phyloP scores from a whole-genome alignment of 257 asterid genomes.

The Ajuga chamaepitys region DNA sequence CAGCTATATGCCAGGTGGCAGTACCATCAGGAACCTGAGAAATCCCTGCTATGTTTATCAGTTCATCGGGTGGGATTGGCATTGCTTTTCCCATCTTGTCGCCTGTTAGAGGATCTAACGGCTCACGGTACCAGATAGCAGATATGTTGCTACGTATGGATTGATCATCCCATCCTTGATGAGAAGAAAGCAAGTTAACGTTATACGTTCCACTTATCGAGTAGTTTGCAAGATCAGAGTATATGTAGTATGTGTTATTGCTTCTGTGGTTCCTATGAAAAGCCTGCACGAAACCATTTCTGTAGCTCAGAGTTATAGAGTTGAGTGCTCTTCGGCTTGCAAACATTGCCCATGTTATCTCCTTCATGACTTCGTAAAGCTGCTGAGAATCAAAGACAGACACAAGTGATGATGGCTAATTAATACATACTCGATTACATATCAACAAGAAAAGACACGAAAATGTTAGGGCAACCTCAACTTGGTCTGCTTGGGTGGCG shows the following conservation, averaged over 20 bases:
- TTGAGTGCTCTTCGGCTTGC: slow-evolving; percentile 77
- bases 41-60: slow-evolving; percentile 81
- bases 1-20: slow-evolving; percentile 91
- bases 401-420: neutral
- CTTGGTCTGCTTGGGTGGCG: slow-evolving; percentile 63
- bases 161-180: slow-evolving; percentile 82
- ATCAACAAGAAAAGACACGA: neutral
- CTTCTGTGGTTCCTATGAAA: slow-evolving; percentile 78
- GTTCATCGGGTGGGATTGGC: slow-evolving; percentile 66
- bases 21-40: slow-evolving; percentile 92
- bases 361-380: slow-evolving; percentile 83
- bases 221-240: slow-evolving; percentile 76
- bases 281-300: slow-evolving; percentile 90
- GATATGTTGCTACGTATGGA: slow-evolving; percentile 58
- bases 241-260: slow-evolving; percentile 67
- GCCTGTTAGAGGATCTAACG: slow-evolving; percentile 68
- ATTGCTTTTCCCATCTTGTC: slow-evolving; percentile 52
- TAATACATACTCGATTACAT: neutral
- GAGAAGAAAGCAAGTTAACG: slow-evolving; percentile 38
- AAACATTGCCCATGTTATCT: slow-evolving; percentile 84
- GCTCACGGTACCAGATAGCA: slow-evolving; percentile 80
- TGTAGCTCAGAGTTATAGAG: slow-evolving; percentile 70
- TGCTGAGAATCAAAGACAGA: slow-evolving; percentile 29
- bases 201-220: slow-evolving; percentile 46
- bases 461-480: slow-evolving; percentile 47